phyloP scores from a whole-genome alignment of 176 grass and related monocot genomes.

The Oryza meyeriana region DNA sequence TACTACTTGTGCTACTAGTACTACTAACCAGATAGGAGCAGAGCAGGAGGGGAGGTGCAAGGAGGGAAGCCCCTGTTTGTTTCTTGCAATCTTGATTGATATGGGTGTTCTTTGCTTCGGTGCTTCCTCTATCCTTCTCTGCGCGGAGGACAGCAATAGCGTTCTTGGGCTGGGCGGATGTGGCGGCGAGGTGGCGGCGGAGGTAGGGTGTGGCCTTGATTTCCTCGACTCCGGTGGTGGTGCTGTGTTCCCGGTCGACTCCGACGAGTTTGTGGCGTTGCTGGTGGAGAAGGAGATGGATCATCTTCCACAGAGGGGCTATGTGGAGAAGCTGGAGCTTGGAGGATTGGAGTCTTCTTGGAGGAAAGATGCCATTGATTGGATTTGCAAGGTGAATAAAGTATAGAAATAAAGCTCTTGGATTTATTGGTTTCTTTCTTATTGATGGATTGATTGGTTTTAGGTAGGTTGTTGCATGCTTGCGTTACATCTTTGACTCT shows the following conservation, averaged over 20 bases:
- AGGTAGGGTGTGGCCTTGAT: constrained; percentile 18
- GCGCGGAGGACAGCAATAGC: constrained; percentile 60
- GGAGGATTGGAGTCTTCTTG: constrained; percentile 53
- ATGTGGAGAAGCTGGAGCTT: constrained; percentile 45
- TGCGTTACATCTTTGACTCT: constrained; percentile 39
- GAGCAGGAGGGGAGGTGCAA: background rate
- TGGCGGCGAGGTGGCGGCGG: constrained; percentile 16
- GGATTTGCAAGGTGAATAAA: constrained; percentile 74
- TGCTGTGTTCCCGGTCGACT: constrained; percentile 45
- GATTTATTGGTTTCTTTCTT: constrained; percentile 1
- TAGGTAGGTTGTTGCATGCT: constrained; percentile 33
- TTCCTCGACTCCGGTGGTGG: constrained; percentile 17
- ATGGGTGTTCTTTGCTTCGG: constrained; percentile 47
- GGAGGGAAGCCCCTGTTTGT: background rate
- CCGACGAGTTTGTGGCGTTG: constrained; percentile 43
- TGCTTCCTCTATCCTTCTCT: constrained; percentile 50
- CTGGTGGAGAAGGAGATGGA: constrained; percentile 63
- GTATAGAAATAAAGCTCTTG: background rate
- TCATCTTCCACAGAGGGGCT: constrained; percentile 49
- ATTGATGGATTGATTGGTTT: constrained; percentile 10
- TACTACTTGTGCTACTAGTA: background rate
- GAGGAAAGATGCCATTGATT: constrained; percentile 82
- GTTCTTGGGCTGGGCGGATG: constrained; percentile 43
- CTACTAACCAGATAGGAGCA: background rate
- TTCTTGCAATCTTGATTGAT: constrained; percentile 15